A percentile compares a stretch with the other conserved stretches of the same genome.
Conservation (phyloP, 352 stramenopile species). For the Globisporangium megalacanthum region DNA sequence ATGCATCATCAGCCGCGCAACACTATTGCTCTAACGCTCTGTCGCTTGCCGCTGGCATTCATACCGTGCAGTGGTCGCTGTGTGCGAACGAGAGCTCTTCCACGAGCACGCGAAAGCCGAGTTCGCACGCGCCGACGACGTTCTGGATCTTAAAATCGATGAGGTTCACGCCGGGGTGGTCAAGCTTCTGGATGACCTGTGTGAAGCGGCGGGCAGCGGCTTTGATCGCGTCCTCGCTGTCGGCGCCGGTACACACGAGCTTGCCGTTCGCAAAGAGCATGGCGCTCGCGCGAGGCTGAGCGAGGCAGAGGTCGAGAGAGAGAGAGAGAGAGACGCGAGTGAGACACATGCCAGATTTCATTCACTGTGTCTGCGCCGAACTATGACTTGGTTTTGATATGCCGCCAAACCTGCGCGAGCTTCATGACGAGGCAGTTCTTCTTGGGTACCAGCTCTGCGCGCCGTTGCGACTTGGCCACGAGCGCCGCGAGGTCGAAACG, state of each 20-base stretch:
- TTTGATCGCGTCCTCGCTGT: constrained; percentile 73
- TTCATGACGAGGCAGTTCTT: constrained; percentile 88
- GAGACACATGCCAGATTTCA: too few relatives aligned
- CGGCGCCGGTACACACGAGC: constrained; percentile 70
- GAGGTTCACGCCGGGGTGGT: constrained; percentile 77
- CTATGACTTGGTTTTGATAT: too few relatives aligned
- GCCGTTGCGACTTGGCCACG: constrained; percentile 67
- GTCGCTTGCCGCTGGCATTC: neutral
- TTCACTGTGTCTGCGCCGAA: too few relatives aligned
- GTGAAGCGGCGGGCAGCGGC: constrained; percentile 71
- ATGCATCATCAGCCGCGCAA: neutral
- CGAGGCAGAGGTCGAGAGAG: neutral
- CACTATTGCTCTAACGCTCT: too few relatives aligned
- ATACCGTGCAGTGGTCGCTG: constrained; percentile 66
- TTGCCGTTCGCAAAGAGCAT: constrained; percentile 86
- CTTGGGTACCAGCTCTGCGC: constrained; percentile 75
- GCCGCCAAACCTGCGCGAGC: constrained; percentile 19
- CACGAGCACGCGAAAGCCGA: constrained; percentile 77
- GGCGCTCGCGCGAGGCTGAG: constrained; percentile 55
- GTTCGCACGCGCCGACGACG: constrained; percentile 60
- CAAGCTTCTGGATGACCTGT: constrained; percentile 84
- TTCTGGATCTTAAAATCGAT: constrained; percentile 89
- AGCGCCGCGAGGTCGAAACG: constrained; percentile 72
- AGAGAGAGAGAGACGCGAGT: neutral
- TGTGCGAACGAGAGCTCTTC: constrained; percentile 78